These are phyloP conservation scores for Henckelia pumila DNA, from an alignment of 257 asterid species.

Conservation along the genomic window DNA sequence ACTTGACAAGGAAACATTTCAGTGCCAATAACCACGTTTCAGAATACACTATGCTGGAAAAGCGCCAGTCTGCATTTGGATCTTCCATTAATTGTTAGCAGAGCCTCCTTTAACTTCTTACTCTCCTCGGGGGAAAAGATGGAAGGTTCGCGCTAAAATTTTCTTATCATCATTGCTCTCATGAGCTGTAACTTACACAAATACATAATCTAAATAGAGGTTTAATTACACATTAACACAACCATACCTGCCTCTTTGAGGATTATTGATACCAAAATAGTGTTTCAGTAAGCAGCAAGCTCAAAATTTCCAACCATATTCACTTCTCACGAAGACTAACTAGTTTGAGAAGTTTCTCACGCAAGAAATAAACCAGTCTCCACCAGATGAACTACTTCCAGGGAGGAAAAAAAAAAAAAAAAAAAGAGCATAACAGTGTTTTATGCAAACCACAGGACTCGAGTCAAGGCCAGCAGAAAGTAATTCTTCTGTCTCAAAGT, in stretches of 20 bases:
- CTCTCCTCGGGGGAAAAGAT: conserved; percentile 17
- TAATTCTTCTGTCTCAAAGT: conserved; percentile 3
- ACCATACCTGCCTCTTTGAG: conserved; percentile 10
- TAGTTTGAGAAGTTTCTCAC: conserved; percentile 15
- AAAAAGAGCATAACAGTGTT: conserved; percentile 9
- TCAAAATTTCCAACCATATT: conserved; percentile 15
- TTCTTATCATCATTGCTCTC: conserved; percentile 9
- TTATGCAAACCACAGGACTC: conserved; percentile 14
- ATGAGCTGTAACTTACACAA: not conserved
- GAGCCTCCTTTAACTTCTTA: conserved; percentile 25
- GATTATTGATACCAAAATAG: conserved; percentile 16
- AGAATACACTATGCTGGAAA: conserved; percentile 25
- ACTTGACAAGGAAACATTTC: conserved; percentile 38
- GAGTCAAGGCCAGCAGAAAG: conserved; percentile 8
- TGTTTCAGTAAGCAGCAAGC: not conserved
- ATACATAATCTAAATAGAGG: conserved; percentile 7
- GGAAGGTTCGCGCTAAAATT: conserved; percentile 14
- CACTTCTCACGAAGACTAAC: conserved; percentile 2
- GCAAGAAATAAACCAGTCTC: not conserved
- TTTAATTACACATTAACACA: conserved; percentile 5
- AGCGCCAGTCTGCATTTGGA: conserved; percentile 15
- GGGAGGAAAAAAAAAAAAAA: too few relatives aligned
- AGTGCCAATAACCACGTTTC: conserved; percentile 24
- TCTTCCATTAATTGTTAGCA: conserved; percentile 25
- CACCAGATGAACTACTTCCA: conserved; percentile 19